Evolutionary conservation across 1,284 basidiomycete genomes (phyloP).

Genomic region (Austroboletus niveus): DNA sequence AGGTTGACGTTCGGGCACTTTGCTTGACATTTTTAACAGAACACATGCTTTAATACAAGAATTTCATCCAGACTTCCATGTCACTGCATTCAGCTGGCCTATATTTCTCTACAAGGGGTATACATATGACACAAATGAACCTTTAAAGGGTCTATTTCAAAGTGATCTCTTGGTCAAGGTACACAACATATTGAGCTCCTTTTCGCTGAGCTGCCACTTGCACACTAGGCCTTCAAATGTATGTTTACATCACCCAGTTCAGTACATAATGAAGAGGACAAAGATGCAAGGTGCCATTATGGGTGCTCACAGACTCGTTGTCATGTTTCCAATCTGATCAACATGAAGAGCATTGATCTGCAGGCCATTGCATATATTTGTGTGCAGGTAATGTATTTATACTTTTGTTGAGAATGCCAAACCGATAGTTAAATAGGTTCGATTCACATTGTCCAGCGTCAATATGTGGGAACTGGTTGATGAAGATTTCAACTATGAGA

Average conservation of each 20-base stretch:
- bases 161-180: neutral
- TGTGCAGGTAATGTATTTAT: neutral
- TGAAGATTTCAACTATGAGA: too few relatives aligned
- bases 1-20: too few relatives aligned
- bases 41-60: too few relatives aligned
- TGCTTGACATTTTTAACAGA: too few relatives aligned
- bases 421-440: neutral
- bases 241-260: neutral
- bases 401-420: too few relatives aligned
- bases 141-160: neutral
- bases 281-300: too few relatives aligned
- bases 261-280: neutral
- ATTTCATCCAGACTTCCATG: neutral
- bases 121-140: neutral
- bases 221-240: neutral
- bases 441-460: neutral
- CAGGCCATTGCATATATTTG: neutral
- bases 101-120: neutral
- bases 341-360: neutral
- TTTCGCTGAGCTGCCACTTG: too few relatives aligned
- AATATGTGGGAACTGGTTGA: neutral
- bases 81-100: neutral
- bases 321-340: neutral
- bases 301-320: neutral
- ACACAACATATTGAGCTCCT: too few relatives aligned